Evolutionary conservation across 2,329 filamentous ascomycete species (phyloP).

Genomic region (Biscogniauxia mediterranea): DNA sequence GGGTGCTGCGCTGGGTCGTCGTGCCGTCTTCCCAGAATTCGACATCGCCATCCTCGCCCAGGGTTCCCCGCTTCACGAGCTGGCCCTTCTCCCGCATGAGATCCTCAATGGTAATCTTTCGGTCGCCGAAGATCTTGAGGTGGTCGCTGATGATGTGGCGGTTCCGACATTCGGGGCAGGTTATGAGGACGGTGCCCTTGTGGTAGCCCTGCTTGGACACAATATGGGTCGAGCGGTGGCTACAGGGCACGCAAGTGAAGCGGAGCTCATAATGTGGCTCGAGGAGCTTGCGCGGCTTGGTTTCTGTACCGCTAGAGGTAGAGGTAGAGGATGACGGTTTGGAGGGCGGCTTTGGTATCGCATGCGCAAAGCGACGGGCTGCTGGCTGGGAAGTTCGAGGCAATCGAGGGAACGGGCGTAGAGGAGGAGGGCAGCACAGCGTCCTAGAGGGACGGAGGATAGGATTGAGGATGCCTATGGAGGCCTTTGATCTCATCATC

Average conservation of each 20-base stretch:
- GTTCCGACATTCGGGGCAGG: conserved; percentile 81
- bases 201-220: conserved; percentile 96
- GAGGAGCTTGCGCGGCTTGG: conserved; percentile 31
- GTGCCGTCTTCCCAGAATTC: conserved; percentile 85
- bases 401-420: conserved; percentile 24
- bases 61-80: conserved; percentile 66
- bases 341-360: conserved; percentile 28
- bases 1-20: conserved; percentile 26
- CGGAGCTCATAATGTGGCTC: conserved; percentile 79
- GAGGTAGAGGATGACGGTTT: conserved; percentile 5
- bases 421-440: conserved; percentile 11
- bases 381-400: conserved; percentile 25
- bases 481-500: conserved; percentile 25
- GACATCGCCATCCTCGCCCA: conserved; percentile 78
- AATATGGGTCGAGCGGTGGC: conserved; percentile 74
- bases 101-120: conserved; percentile 70
- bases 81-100: conserved; percentile 74
- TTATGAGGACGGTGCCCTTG: conserved; percentile 81
- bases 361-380: conserved; percentile 27
- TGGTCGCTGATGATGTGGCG: conserved; percentile 92
- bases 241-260: conserved; percentile 91
- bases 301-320: conserved; percentile 10
- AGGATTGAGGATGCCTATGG: conserved; percentile 11
- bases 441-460: conserved; percentile 14
- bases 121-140: conserved; percentile 72